A percentile compares a stretch with the other conserved stretches of the same genome.
phyloP scores from a whole-genome alignment of 768 basidiomycete species.

The Leccinellum luteum region DNA sequence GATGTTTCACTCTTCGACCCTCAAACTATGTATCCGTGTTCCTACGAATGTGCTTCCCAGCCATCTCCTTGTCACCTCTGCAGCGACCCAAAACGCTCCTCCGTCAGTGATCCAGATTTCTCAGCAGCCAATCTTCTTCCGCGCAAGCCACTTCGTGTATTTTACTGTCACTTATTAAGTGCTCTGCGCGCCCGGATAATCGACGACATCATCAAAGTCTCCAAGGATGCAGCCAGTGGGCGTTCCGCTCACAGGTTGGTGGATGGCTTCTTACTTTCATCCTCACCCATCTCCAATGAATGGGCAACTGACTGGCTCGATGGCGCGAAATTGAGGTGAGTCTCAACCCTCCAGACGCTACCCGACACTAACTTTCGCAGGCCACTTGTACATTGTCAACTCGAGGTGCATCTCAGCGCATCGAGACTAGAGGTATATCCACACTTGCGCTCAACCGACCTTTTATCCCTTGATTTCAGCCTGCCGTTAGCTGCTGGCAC shows the following conservation, averaged over 20 bases:
- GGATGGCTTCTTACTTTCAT: constrained; percentile 62
- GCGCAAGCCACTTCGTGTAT: constrained; percentile 40
- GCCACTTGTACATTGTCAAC: constrained; percentile 57
- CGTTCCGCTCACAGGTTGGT: constrained; percentile 49
- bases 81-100: constrained; percentile 18
- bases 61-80: constrained; percentile 40
- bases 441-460: constrained; percentile 53
- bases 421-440: constrained; percentile 65
- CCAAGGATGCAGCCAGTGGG: constrained; percentile 29
- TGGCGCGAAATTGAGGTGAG: constrained; percentile 46
- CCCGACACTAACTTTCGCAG: constrained; percentile 33
- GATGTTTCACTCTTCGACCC: constrained; percentile 46
- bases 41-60: constrained; percentile 41
- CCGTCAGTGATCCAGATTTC: constrained; percentile 20
- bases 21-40: constrained; percentile 53
- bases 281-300: constrained; percentile 43
- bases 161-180: constrained; percentile 50
- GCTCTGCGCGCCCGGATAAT: constrained; percentile 55
- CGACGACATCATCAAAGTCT: constrained; percentile 49
- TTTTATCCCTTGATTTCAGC: constrained; percentile 44
- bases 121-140: constrained; percentile 43
- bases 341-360: constrained; percentile 1
- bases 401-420: constrained; percentile 50
- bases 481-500: constrained; percentile 55
- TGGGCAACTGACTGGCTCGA: constrained; percentile 70